Base-by-base conservation (phyloP, 257 asterid species). In the Petunia axillaris region DNA sequence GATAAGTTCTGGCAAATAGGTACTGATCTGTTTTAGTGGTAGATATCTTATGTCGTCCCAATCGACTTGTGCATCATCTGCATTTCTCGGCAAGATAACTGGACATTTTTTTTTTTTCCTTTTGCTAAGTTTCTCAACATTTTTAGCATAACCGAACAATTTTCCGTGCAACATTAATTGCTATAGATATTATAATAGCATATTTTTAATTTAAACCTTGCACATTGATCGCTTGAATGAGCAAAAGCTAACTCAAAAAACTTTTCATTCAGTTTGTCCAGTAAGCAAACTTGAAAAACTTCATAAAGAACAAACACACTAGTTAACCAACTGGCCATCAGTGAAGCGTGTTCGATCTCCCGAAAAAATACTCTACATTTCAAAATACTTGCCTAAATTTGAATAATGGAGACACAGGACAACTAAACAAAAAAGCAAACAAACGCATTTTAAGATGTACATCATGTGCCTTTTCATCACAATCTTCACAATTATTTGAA, bases 41-140 rank as follows among this genome's bases (percentile, higher is more conserved):
- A 6, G 75, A 66, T 66, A 66, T 66, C 38, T 66, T 36, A 41
- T 66, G 5, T 15, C 75, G 14, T 66, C 36, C 75, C 38, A 66
- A 65, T 66, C 14, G 3, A 41, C 54, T 41, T 41, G 53, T 66
- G 54, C 54, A 15, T 41, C 75, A 14, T 40, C n/a, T 41, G 53
- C 15, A 41, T 66, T 66, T 41, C 75, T 15, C 37, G 7, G 3
- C 7, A 40, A 15, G 75, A 41, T 66, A 6, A 15, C 1, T 66
- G 75, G 54, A 66, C 75, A 40, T 41, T 40, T 40, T 40, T 15
- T 37, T 66, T 41, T 66, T 38, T 53, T 66, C 75, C 7, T 66
- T 6, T 66, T 66, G 75, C 54, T 14, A 41, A 66, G 53, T 66
- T 41, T 4, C 53, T 7, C 36, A 40, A 66, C 3, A 14, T 66